These are phyloP conservation scores for Gentiana macrophylla DNA, from an alignment of 257 asterid genomes.

Conservation along the genomic window DNA sequence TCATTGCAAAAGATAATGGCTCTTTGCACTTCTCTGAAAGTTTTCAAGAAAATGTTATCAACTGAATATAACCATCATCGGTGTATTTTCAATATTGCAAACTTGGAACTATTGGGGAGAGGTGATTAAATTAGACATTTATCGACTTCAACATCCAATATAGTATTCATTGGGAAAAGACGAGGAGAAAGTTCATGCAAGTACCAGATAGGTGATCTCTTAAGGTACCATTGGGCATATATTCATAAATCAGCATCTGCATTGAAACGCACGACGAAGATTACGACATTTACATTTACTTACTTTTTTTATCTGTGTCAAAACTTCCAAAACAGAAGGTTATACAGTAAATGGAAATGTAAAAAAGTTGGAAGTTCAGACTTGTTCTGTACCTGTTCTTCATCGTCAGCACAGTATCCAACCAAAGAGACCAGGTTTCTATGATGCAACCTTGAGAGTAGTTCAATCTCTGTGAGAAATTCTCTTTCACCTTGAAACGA, in stretches of 20 bases:
- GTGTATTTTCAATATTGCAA: too few species aligned
- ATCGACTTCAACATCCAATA: too few species aligned
- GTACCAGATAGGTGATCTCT: conserved; percentile 88
- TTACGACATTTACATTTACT: too few species aligned
- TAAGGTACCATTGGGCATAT: conserved; percentile 81
- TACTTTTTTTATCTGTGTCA: too few species aligned
- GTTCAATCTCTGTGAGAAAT: conserved; percentile 88
- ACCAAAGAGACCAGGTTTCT: conserved; percentile 79
- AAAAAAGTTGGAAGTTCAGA: background rate
- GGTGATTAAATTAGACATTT: too few species aligned
- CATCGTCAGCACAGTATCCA: conserved; percentile 92
- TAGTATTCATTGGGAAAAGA: background rate
- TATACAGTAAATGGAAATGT: too few species aligned
- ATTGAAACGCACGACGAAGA: conserved; percentile 10
- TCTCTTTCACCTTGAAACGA: conserved; percentile 92
- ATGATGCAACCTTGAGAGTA: conserved; percentile 86
- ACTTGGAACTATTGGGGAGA: too few species aligned
- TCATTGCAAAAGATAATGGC: conserved; percentile 51
- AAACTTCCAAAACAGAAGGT: too few species aligned
- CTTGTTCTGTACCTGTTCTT: conserved; percentile 69
- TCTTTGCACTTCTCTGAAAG: conserved; percentile 51
- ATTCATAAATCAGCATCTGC: conserved; percentile 96
- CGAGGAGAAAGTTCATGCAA: conserved; percentile 7
- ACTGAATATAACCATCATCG: background rate
- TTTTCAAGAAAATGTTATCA: background rate